Conservation (phyloP, 2,329 filamentous ascomycete species). For the Nemania sp. region DNA sequence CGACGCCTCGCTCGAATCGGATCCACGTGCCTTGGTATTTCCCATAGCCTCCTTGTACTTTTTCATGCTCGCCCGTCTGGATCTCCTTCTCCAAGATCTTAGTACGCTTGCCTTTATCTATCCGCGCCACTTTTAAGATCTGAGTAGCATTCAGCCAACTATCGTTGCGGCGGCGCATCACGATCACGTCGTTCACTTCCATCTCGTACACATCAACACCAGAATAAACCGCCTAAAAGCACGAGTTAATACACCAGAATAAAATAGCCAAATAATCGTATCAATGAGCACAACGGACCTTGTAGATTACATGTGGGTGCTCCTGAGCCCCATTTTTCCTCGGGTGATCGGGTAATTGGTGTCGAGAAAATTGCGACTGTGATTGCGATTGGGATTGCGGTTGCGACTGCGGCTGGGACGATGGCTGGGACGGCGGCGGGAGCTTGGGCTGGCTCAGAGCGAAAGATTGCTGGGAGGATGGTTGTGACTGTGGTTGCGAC, state of each 20-base stretch:
- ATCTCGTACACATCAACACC: constrained; percentile 98
- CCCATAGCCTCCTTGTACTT: constrained; percentile 96
- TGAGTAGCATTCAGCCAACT: constrained; percentile 98
- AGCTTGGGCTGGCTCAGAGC: constrained; percentile 58
- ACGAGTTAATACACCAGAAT: constrained; percentile 23
- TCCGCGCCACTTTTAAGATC: constrained; percentile 94
- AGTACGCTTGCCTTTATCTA: constrained; percentile 96
- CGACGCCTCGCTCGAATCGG: constrained; percentile 85
- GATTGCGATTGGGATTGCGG: too few relatives aligned
- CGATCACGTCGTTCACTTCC: constrained; percentile 89
- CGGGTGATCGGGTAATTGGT: constrained; percentile 46
- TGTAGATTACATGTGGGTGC: constrained; percentile 61
- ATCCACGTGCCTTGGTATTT: constrained; percentile 99
- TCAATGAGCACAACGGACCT: constrained; percentile 45
- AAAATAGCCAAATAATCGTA: constrained; percentile 6
- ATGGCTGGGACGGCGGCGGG: too few relatives aligned
- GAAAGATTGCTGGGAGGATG: constrained; percentile 59
- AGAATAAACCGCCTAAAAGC: constrained; percentile 77
- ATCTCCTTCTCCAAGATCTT: constrained; percentile 99
- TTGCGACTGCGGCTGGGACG: too few relatives aligned
- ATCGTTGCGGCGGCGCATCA: constrained; percentile 94
- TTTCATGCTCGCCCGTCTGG: constrained; percentile 93
- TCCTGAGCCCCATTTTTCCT: constrained; percentile 42
- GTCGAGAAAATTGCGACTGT: constrained; percentile 45
- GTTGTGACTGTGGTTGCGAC: constrained; percentile 48